Base-by-base conservation (phyloP, 2,329 filamentous ascomycete species). In the Colletotrichum tropicale region DNA sequence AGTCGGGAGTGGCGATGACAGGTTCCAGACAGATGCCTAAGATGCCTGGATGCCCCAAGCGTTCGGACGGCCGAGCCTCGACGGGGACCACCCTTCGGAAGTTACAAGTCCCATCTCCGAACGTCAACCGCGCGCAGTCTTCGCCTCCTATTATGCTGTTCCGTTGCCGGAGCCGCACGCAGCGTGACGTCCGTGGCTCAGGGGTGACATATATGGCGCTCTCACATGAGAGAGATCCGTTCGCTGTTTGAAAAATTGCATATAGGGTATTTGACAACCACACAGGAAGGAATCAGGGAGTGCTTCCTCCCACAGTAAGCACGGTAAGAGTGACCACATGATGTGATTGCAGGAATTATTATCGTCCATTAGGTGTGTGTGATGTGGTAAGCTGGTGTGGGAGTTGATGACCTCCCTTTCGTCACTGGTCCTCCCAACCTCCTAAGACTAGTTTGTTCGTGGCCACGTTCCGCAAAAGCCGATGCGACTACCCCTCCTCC, bases 51-150 rank as follows among this genome's bases (percentile, higher is more conserved):
- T 61, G 70, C 55, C 32, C 73, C 64, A 60, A 52, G 74, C 70
- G 70, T 74, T 76, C 74, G 70, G 74, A 73, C 58, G 70, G 64
- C 74, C 65, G 74, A 69, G 64, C 36, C 43, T 34, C 58, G 18
- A 30, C 1, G 2, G 18, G 28, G 28, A 10, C 28, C 18, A 16
- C 61, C 48, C 32, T 69, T 75, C 32, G 64, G 70, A 65, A 64
- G 70, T 69, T 58, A 38, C 60, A 28, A 43, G 32, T n/a, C 28
- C 38, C 70, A 61, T 38, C 70, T 69, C 70, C 70, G 58, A 52
- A 75, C 28, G 36, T 38, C 30, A 30, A 28, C 43, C 56, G 36
- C 52, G 34, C 21, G 28, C 32, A 66, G 15, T 43, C 32, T 15
- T 52, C 36, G 24, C 36, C 18, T 48, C 24, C 24, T 36, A n/a